Evolutionary conservation across 1,284 basidiomycete genomes (phyloP), one percentile per base, ranked within the genome.

Genomic region (Ceratobasidium papillatum): DNA sequence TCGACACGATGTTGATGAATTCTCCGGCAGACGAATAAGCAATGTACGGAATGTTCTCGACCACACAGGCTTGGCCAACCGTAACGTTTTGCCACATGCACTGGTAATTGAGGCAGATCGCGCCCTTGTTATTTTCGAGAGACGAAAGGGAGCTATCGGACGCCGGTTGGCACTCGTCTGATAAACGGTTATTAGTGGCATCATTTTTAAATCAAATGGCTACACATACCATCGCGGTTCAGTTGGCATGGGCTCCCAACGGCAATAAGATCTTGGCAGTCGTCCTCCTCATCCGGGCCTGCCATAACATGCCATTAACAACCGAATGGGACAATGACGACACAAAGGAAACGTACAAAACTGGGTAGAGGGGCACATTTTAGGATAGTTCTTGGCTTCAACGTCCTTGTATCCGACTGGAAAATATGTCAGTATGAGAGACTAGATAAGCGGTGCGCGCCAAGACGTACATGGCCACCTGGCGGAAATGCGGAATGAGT

Each of bases 31-130:
- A 78, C 0, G 86, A 85, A 79, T 92, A 94, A 0, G 88, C 91
- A 58, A 88, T 90, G 80, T 93, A 95, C 1, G 88, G 86, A 0
- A 89, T 92, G 81, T 95, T 95, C 80, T 95, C 93, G 27, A 90
- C 86, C 0, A 86, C 82, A 78, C 94, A 95, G n/a, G 83, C 75
- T 73, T 87, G 83, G 3, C 90, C 89, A 4, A 87, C 81, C 0
- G 91, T 91, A 19, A 86, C 87, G 79, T 94, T 92, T 12, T 92
- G 90, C 85, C 80, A 94, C 92, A 90, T 89, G 90, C 93, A 95
- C 4, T 86, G 81, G 79, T 90, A 91, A 80, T 93, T 91, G 69
- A 96, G 85, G 80, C 94, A 95, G 36, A 95, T 86, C 1, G 92
- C 89, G 32, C 94, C 94, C 80, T 95, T 93, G 77, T 89, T 83